Evolutionary conservation across 495 filamentous ascomycete species (phyloP).

Genomic region (Aspergillus ostianus): DNA sequence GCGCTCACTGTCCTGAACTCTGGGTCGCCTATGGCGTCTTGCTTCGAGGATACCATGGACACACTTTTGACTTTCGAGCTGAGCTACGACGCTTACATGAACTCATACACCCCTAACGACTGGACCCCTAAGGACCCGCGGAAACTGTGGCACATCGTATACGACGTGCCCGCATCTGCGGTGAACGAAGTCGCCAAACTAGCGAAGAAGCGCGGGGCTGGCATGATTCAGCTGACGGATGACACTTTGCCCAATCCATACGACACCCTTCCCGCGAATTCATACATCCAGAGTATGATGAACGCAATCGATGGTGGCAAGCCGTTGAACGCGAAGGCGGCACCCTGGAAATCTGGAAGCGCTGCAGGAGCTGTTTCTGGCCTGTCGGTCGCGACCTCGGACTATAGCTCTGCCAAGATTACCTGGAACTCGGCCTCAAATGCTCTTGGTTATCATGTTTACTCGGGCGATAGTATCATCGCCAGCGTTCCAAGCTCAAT

Average conservation of each 20-base stretch:
- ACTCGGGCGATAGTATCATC: neutral
- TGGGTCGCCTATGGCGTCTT: constrained; percentile 14
- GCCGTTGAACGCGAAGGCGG: constrained; percentile 2
- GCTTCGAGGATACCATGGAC: constrained; percentile 20
- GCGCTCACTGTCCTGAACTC: constrained; percentile 17
- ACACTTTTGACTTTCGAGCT: constrained; percentile 18
- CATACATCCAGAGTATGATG: constrained; percentile 18
- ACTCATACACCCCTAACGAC: constrained; percentile 14
- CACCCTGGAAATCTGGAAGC: constrained; percentile 1
- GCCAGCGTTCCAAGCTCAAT: constrained; percentile 16
- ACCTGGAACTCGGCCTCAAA: constrained; percentile 14
- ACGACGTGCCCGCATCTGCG: constrained; percentile 8
- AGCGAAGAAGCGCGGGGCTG: constrained; percentile 7
- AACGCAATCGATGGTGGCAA: constrained; percentile 10
- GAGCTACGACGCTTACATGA: constrained; percentile 11
- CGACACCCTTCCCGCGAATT: constrained; percentile 15
- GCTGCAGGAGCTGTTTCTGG: constrained; percentile 5
- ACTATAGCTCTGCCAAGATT: constrained; percentile 16
- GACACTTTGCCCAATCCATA: constrained; percentile 17
- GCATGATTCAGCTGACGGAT: constrained; percentile 14
- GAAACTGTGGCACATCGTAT: constrained; percentile 22
- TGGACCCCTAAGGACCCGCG: constrained; percentile 21
- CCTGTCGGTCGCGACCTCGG: constrained; percentile 9
- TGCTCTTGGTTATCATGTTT: constrained; percentile 18
- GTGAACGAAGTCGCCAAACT: constrained; percentile 6